phyloP scores from a whole-genome alignment of 1,139 yeast species.

The Candida pseudoviswanathii region DNA sequence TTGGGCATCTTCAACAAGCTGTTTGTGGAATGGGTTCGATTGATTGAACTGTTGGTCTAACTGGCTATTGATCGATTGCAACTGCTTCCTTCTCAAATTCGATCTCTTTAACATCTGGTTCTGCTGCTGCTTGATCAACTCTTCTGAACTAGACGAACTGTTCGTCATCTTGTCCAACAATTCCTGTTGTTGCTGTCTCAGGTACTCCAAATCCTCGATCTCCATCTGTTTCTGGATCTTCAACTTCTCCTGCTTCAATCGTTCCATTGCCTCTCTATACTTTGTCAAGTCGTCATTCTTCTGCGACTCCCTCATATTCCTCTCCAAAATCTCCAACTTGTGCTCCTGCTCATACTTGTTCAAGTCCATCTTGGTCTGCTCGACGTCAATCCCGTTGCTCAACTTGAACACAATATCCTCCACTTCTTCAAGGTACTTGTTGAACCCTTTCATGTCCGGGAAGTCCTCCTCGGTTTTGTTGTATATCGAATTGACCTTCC shows the following conservation, averaged over 20 bases:
- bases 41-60: conserved; percentile 44
- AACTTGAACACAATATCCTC: conserved; percentile 82
- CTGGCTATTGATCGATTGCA: conserved; percentile 61
- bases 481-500: conserved; percentile 73
- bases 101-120: conserved; percentile 57
- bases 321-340: conserved; percentile 70
- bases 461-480: conserved; percentile 84
- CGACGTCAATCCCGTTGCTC: conserved; percentile 68
- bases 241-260: conserved; percentile 60
- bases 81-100: conserved; percentile 63
- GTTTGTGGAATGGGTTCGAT: conserved; percentile 27
- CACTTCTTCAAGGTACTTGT: conserved; percentile 78
- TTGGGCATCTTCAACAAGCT: conserved; percentile 16
- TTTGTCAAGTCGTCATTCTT: conserved; percentile 65
- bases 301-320: conserved; percentile 63
- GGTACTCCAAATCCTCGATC: conserved; percentile 60
- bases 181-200: conserved; percentile 65
- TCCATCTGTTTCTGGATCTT: conserved; percentile 69
- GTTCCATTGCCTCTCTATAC: conserved; percentile 58
- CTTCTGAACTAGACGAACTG: conserved; percentile 55
- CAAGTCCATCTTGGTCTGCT: conserved; percentile 68
- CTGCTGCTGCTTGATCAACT: conserved; percentile 44
- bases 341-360: conserved; percentile 75
- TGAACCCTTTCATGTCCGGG: conserved; percentile 56
- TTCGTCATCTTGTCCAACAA: conserved; percentile 69